These are phyloP conservation scores for Cyclotella cryptica DNA, from an alignment of 108 stramenopile genomes.

Conservation along the genomic window DNA sequence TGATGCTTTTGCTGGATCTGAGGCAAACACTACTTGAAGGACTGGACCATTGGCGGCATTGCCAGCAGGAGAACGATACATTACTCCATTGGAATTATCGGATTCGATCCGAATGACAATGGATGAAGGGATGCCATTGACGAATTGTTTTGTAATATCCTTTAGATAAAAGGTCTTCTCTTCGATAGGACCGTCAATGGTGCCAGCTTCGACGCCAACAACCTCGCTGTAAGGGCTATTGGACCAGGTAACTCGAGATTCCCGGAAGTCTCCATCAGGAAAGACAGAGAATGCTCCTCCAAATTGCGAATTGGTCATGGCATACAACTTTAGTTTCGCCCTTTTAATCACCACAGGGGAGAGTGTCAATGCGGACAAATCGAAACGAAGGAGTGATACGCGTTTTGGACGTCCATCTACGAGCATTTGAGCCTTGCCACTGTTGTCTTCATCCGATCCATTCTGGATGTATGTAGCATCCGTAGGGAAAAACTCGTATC, in stretches of 20 bases:
- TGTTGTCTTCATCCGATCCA: background rate
- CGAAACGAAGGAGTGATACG: constrained; percentile 27
- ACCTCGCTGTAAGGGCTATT: constrained; percentile 12
- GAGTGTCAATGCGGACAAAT: constrained; percentile 21
- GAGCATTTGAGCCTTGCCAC: constrained; percentile 8
- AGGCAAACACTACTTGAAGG: constrained; percentile 31
- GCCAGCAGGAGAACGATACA: constrained; percentile 35
- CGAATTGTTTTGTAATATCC: constrained; percentile 9
- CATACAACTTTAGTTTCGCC: constrained; percentile 25
- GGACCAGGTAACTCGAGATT: constrained; percentile 3
- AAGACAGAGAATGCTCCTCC: constrained; percentile 10
- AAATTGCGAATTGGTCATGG: constrained; percentile 18
- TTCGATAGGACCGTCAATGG: background rate
- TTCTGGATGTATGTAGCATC: constrained; percentile 25
- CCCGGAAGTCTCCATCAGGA: constrained; percentile 11
- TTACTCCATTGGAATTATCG: constrained; percentile 25
- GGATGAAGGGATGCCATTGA: constrained; percentile 7
- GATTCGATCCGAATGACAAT: constrained; percentile 33
- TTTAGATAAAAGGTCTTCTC: constrained; percentile 12
- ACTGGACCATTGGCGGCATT: constrained; percentile 20
- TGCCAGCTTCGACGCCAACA: background rate
- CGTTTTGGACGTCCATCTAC: constrained; percentile 35
- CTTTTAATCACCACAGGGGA: constrained; percentile 9
- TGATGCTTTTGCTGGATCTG: constrained; percentile 17
- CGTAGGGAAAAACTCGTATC: background rate